Evolutionary conservation across 345 rosid species (phyloP).

Genomic region (Gynandropsis gynandra): DNA sequence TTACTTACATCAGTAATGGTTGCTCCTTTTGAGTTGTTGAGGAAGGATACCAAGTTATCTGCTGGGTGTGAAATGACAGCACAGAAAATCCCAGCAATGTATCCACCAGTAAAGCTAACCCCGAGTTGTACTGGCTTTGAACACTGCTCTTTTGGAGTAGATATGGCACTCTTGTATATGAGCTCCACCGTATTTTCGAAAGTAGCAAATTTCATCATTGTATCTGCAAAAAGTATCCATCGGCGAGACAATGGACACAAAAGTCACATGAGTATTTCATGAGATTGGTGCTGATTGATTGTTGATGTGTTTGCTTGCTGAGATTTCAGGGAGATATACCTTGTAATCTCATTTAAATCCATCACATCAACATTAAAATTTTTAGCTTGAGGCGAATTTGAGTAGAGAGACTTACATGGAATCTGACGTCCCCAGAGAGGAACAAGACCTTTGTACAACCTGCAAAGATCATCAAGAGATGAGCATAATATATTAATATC

Average conservation of each 20-base stretch:
- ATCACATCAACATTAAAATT: neutral
- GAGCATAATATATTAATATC: neutral
- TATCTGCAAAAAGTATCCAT: constrained; percentile 41
- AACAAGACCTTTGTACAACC: constrained; percentile 78
- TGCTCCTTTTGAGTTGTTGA: constrained; percentile 91
- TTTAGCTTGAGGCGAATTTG: neutral
- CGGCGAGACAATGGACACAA: no score
- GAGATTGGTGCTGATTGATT: no score
- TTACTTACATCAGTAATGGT: constrained; percentile 72
- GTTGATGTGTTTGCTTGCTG: no score
- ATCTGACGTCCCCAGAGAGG: constrained; percentile 99
- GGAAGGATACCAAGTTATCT: constrained; percentile 93
- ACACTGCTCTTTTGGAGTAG: constrained; percentile 79
- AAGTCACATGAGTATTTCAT: no score
- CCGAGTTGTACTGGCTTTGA: constrained; percentile 73
- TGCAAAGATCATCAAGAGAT: constrained; percentile 20
- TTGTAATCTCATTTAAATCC: no score
- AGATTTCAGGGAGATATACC: no score
- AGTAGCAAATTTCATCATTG: constrained; percentile 97
- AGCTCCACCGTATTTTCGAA: constrained; percentile 84
- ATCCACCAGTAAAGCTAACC: constrained; percentile 90
- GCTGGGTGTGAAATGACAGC: constrained; percentile 95
- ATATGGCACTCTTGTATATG: constrained; percentile 68
- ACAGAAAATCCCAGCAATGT: constrained; percentile 82
- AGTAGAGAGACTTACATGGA: constrained; percentile 63